phyloP scores from a whole-genome alignment of 441 rosid species.

The Gossypium davidsonii region DNA sequence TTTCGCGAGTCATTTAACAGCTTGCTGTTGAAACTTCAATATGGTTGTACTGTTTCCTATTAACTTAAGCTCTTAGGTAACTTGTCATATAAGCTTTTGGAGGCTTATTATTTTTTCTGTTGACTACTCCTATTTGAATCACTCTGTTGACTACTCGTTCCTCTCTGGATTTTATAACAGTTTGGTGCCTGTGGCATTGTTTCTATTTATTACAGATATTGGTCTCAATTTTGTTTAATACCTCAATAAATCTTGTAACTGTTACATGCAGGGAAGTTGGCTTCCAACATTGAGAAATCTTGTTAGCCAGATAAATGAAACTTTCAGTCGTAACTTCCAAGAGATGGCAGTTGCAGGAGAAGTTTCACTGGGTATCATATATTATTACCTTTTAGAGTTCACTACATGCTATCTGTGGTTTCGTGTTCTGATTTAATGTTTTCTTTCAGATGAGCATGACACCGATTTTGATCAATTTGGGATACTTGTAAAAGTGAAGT shows the following conservation, averaged over 20 bases:
- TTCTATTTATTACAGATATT: background rate
- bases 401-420: background rate
- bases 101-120: background rate
- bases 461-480: constrained; percentile 85
- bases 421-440: constrained; percentile 20
- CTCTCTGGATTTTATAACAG: background rate
- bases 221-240: background rate
- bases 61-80: no score
- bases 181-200: background rate
- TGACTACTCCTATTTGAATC: no score
- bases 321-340: constrained; percentile 82
- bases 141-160: background rate
- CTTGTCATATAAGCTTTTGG: background rate
- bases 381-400: constrained; percentile 10
- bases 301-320: constrained; percentile 72
- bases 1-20: no score
- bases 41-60: no score
- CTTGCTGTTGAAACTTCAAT: background rate
- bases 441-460: constrained; percentile 67
- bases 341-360: constrained; percentile 99
- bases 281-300: constrained; percentile 86
- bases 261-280: constrained; percentile 62
- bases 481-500: constrained; percentile 82
- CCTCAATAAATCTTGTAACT: background rate
- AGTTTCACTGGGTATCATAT: constrained; percentile 55